phyloP scores from a whole-genome alignment of 1,284 basidiomycete species.

The Ustilago lituana region DNA sequence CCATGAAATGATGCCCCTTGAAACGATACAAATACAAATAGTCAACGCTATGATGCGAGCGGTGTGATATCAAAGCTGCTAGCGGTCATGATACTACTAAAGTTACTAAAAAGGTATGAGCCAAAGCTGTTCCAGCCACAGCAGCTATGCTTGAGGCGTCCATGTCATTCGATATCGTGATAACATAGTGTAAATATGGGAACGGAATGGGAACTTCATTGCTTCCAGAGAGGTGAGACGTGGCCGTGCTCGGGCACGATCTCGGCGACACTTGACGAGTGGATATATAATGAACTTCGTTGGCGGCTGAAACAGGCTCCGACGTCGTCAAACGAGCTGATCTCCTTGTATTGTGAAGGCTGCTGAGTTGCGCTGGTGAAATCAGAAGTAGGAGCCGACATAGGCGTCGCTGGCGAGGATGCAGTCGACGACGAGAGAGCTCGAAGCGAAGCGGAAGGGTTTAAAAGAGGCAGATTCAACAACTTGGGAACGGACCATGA shows the following conservation, averaged over 20 bases:
- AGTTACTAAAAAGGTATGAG: too few species aligned
- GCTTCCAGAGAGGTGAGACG: slow-evolving; percentile 38
- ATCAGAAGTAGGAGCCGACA: slow-evolving; percentile 9
- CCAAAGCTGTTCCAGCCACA: too few species aligned
- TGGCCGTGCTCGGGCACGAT: not conserved
- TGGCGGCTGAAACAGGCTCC: slow-evolving; percentile 13
- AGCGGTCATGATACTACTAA: not conserved
- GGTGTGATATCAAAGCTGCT: slow-evolving; percentile 3
- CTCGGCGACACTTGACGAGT: slow-evolving; percentile 4
- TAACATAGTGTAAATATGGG: too few species aligned
- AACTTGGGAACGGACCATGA: slow-evolving; percentile 42
- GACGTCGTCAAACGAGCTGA: slow-evolving; percentile 28
- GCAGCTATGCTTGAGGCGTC: too few species aligned
- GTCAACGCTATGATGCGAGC: not conserved
- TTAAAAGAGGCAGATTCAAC: slow-evolving; percentile 33
- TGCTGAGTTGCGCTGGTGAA: slow-evolving; percentile 14
- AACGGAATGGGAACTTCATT: slow-evolving; percentile 11
- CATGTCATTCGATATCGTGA: slow-evolving; percentile 4
- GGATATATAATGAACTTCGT: slow-evolving; percentile 1
- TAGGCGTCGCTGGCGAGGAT: slow-evolving; percentile 25
- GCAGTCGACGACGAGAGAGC: slow-evolving; percentile 24
- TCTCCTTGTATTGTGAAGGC: slow-evolving; percentile 11
- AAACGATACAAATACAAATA: slow-evolving; percentile 28
- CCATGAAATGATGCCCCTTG: slow-evolving; percentile 29
- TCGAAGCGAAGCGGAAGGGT: slow-evolving; percentile 26